Base-by-base conservation (phyloP, 371 early-diverging fungal species). In the Lichtheimia hyalospora region DNA sequence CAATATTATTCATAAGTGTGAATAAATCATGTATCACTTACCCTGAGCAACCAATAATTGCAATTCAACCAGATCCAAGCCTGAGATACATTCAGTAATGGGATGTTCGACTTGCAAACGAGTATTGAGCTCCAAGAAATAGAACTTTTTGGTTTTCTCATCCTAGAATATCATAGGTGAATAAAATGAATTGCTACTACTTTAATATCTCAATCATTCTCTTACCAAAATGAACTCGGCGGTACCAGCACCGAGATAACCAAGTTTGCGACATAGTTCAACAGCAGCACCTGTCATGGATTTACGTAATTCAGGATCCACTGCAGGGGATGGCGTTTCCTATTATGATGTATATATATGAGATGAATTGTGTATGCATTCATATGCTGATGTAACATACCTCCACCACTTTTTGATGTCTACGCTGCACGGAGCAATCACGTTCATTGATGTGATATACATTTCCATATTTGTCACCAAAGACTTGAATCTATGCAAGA, bases 101-200 rank as follows among this genome's bases (percentile, higher is more conserved):
- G 97, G 96, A 74, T 97, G 99, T 76, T 98, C 98, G 52, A 95
- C 95, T 68, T 92, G 93, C 55, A 92, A 75, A 44, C 92, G 89
- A 0, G 92, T 92, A 75, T 92, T 92, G 74, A 92, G 78, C 65
- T 92, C 93, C 71, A 92, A 74, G 69, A 92, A 92, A 77, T 88
- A 94, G 50, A 91, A 90, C 58, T 87, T 80, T 55, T 83, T 84
- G 41, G 77, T 78, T 49, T 81, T 77, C 57, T 83, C 82, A 54
- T 85, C 85, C 49, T 57, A 57, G 0, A 15, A 13, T 5, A 25
- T 13, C n/a, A 21, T 21, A 10, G 1, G 5, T 46, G 12, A 21
- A 16, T 46, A 16, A 46, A 13, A 46, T 16, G n/a, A n/a, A n/a
- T n/a, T n/a, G n/a, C n/a, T n/a, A n/a, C n/a, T n/a, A n/a, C n/a